Percentiles rank a stretch among this genome's conserved stretches.
These are phyloP conservation scores for Penicillium sp. DNA, from an alignment of 2,329 filamentous ascomycete species.

Conservation along the genomic window DNA sequence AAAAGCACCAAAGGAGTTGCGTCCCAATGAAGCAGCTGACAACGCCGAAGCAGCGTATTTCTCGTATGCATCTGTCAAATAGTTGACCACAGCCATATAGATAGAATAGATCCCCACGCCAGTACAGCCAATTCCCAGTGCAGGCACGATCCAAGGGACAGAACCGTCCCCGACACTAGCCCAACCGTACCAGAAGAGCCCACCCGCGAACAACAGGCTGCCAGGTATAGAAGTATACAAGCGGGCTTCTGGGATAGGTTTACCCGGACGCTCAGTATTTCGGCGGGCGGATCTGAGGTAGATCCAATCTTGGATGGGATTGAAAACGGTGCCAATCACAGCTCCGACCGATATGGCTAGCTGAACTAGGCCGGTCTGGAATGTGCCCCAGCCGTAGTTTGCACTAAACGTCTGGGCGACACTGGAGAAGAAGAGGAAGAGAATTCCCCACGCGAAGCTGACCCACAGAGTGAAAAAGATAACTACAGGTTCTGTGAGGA, in stretches of 20 bases:
- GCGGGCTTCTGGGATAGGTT: conserved; percentile 43
- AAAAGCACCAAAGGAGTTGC: conserved; percentile 47
- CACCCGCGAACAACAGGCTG: conserved; percentile 34
- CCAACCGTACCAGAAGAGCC: conserved; percentile 39
- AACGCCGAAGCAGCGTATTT: conserved; percentile 48
- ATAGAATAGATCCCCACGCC: conserved; percentile 45
- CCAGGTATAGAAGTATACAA: conserved; percentile 44
- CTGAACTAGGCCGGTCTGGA: conserved; percentile 39
- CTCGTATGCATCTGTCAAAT: conserved; percentile 48
- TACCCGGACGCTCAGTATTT: conserved; percentile 36
- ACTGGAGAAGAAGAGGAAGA: conserved; percentile 43
- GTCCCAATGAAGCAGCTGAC: conserved; percentile 45
- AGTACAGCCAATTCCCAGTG: conserved; percentile 31
- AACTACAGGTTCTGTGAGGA: conserved; percentile 43
- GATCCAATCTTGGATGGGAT: conserved; percentile 37
- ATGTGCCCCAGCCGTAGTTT: conserved; percentile 35
- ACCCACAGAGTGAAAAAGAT: conserved; percentile 46
- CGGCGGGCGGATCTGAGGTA: conserved; percentile 20
- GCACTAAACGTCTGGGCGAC: conserved; percentile 40
- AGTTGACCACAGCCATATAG: conserved; percentile 49
- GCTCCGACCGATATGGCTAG: conserved; percentile 44
- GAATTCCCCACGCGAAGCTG: conserved; percentile 44
- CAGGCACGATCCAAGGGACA: conserved; percentile 35
- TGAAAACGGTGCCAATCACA: conserved; percentile 40
- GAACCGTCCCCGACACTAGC: conserved; percentile 20